Percentiles rank a stretch among this genome's conserved stretches.
These are phyloP conservation scores for Smallanthus sonchifolius DNA, from an alignment of 129 eudicot genomes.

Conservation along the genomic window DNA sequence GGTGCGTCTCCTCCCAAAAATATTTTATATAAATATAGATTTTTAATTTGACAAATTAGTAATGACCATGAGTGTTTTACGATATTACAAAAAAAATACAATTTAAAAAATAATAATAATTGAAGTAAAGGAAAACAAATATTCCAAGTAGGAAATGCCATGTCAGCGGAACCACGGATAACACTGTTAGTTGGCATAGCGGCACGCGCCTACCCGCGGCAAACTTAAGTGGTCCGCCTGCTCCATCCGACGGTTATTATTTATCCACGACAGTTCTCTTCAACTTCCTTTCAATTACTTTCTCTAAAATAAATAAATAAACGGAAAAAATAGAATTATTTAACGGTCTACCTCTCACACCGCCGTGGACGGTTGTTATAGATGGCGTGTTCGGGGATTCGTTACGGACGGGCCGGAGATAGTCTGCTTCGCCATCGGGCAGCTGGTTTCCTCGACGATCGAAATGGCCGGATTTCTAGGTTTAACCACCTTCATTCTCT, in stretches of 20 bases:
- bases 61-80: no score
- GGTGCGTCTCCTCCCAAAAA: no score
- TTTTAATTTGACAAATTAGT: no score
- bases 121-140: not conserved
- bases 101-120: not conserved
- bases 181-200: conserved; percentile 15
- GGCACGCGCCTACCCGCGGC: conserved; percentile 28
- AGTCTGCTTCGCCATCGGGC: conserved; percentile 9
- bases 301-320: conserved; percentile 5
- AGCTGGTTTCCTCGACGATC: conserved; percentile 20
- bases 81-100: no score
- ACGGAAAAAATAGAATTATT: not conserved
- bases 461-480: not conserved
- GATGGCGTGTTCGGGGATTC: conserved; percentile 27
- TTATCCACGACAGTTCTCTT: conserved; percentile 16
- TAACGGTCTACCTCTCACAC: not conserved
- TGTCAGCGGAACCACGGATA: conserved; percentile 25
- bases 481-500: conserved; percentile 22
- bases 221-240: conserved; percentile 5
- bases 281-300: not conserved
- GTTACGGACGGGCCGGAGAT: conserved; percentile 19
- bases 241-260: conserved; percentile 19
- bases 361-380: conserved; percentile 14
- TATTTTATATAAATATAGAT: no score
- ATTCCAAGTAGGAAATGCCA: conserved; percentile 28